Evolutionary conservation across 305 asterid species (phyloP).

Genomic region (Solanum hybrid): DNA sequence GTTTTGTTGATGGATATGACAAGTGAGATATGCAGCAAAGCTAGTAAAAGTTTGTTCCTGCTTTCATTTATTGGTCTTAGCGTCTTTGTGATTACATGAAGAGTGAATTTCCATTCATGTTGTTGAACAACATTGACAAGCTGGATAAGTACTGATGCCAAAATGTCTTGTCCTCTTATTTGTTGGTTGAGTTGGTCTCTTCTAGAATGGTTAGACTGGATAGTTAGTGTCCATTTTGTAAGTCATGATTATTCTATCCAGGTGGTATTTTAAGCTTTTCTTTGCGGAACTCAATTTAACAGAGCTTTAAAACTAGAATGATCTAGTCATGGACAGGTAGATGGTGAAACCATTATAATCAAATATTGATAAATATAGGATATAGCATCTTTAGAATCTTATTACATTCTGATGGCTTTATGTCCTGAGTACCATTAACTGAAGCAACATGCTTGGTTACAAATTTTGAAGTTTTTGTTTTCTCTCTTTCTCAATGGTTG

Average conservation of each 20-base stretch:
- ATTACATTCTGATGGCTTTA: background rate
- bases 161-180: background rate
- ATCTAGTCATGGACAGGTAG: background rate
- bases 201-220: background rate
- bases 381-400: background rate
- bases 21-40: background rate
- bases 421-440: background rate
- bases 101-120: background rate
- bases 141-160: background rate
- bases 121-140: background rate
- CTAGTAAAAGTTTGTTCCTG: background rate
- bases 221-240: background rate
- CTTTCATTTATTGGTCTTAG: background rate
- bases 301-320: background rate
- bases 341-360: background rate
- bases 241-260: background rate
- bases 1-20: background rate
- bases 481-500: background rate
- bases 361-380: background rate
- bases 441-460: background rate
- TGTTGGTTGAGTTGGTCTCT: background rate
- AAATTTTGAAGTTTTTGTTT: background rate
- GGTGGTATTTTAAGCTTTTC: background rate
- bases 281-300: background rate
- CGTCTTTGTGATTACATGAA: background rate